Conservation (phyloP, 208 protist species). For the Acanthamoeba triangularis region DNA sequence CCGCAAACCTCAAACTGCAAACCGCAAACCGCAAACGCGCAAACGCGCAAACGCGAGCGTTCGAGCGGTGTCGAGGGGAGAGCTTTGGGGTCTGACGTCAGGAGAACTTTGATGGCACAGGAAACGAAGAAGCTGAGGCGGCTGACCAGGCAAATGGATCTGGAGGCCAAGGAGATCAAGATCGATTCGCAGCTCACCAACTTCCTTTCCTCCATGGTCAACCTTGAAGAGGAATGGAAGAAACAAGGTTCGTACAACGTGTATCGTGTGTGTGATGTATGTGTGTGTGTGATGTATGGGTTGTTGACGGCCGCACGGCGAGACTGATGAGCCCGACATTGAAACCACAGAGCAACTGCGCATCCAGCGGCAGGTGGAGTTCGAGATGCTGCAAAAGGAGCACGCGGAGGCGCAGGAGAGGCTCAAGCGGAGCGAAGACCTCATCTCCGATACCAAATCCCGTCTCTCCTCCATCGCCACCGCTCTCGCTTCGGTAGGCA, state of each 20-base stretch:
- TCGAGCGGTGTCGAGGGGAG: neutral
- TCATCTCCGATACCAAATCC: conserved; percentile 1
- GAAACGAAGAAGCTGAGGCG: conserved; percentile 36
- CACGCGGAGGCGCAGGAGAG: neutral
- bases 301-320: too few relatives aligned
- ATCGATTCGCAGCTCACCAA: conserved; percentile 34
- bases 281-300: neutral
- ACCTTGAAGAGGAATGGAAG: conserved; percentile 19
- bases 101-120: neutral
- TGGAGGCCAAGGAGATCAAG: conserved; percentile 43
- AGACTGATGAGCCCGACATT: neutral
- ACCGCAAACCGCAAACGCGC: too few relatives aligned
- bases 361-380: conserved; percentile 1
- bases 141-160: neutral
- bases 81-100: neutral
- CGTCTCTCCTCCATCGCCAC: neutral
- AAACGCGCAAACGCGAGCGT: too few relatives aligned
- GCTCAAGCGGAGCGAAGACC: conserved; percentile 3
- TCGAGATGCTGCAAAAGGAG: conserved; percentile 29
- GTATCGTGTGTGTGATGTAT: too few relatives aligned
- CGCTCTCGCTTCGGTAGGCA: neutral
- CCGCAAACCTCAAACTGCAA: too few relatives aligned
- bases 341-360: conserved; percentile 9
- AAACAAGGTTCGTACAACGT: conserved; percentile 1
- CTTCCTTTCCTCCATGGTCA: neutral